phyloP scores from a whole-genome alignment of 257 asterid genomes.

The Solanum phureja region DNA sequence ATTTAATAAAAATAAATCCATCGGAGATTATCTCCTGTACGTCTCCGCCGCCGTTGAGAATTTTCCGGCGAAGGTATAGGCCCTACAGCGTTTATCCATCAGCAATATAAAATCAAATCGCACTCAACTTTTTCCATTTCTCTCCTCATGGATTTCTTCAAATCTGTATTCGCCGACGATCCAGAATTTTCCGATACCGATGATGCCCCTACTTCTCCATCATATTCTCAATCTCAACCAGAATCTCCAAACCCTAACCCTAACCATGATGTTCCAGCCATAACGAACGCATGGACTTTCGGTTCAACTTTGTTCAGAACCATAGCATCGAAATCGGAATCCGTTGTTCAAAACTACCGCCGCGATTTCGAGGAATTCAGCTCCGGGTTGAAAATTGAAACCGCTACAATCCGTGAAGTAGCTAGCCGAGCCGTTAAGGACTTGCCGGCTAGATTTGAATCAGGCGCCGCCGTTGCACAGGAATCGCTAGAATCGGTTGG shows the following conservation, averaged over 20 bases:
- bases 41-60: background rate
- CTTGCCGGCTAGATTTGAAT: constrained; percentile 67
- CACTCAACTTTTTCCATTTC: background rate
- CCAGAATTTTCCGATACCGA: constrained; percentile 28
- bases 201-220: constrained; percentile 18
- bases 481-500: constrained; percentile 81
- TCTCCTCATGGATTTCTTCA: constrained; percentile 65
- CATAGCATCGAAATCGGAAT: constrained; percentile 66
- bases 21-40: background rate
- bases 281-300: constrained; percentile 35
- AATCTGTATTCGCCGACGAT: constrained; percentile 57
- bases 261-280: constrained; percentile 1
- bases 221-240: constrained; percentile 11
- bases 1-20: background rate
- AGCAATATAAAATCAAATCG: background rate
- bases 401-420: constrained; percentile 55
- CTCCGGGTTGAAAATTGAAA: constrained; percentile 55
- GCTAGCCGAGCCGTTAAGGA: constrained; percentile 69
- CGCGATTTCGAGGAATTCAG: constrained; percentile 74
- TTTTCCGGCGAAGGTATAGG: background rate
- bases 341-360: constrained; percentile 58
- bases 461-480: constrained; percentile 84
- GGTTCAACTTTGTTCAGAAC: constrained; percentile 53
- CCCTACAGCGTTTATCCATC: background rate
- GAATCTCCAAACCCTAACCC: constrained; percentile 14